Conservation (phyloP, 331 rosid genomes). For the Spiraea crenata region DNA sequence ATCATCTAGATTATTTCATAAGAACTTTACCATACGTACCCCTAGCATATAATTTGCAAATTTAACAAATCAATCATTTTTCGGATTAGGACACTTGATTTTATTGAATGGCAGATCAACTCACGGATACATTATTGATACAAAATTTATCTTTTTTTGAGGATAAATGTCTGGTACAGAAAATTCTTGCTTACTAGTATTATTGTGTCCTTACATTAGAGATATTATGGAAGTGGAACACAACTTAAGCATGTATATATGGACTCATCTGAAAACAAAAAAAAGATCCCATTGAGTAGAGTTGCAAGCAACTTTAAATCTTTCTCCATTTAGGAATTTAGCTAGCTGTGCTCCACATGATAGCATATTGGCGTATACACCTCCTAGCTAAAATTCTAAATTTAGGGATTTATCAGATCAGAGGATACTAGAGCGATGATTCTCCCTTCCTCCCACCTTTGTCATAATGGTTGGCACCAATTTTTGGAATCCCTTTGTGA, state of each 20-base stretch:
- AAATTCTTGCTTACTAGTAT: too few species aligned
- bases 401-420: background rate
- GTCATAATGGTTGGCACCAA: constrained; percentile 2
- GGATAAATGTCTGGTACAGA: too few species aligned
- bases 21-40: background rate
- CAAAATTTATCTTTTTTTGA: too few species aligned
- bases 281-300: background rate
- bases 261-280: background rate
- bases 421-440: too few species aligned
- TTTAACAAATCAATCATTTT: too few species aligned
- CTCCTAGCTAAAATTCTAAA: background rate
- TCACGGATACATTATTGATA: too few species aligned
- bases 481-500: constrained; percentile 10
- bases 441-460: background rate
- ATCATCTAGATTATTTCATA: background rate
- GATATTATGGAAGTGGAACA: too few species aligned
- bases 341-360: background rate
- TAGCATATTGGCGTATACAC: background rate
- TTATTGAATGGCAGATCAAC: too few species aligned
- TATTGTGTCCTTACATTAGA: too few species aligned
- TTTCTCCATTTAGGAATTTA: background rate
- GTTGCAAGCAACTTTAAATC: background rate
- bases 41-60: background rate
- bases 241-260: too few species aligned
- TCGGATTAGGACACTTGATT: too few species aligned